phyloP scores from a whole-genome alignment of 2,329 filamentous ascomycete species.

The Fusarium sp. region DNA sequence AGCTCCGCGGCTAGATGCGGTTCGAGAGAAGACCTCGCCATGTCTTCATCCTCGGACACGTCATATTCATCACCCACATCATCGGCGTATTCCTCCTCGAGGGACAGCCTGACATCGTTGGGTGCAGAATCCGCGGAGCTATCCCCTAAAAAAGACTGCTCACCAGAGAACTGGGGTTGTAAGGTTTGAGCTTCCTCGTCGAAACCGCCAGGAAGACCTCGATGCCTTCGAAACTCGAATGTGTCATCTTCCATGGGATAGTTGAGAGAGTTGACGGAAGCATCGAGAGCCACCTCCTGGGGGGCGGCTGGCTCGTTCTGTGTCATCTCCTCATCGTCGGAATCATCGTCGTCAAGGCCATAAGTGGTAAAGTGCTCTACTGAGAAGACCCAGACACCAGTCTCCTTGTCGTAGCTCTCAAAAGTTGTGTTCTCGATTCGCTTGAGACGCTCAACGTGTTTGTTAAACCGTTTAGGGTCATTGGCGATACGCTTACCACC shows the following conservation, averaged over 20 bases:
- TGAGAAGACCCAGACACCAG: conserved; percentile 87
- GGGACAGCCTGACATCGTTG: conserved; percentile 66
- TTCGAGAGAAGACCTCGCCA: conserved; percentile 81
- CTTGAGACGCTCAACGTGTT: conserved; percentile 84
- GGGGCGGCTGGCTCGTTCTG: conserved; percentile 30
- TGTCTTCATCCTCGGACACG: conserved; percentile 73
- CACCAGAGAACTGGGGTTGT: conserved; percentile 64
- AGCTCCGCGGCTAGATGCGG: conserved; percentile 82
- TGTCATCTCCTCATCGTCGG: conserved; percentile 60
- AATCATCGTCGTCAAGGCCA: conserved; percentile 80
- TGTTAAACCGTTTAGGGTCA: conserved; percentile 73
- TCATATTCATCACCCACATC: conserved; percentile 81
- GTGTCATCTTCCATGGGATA: conserved; percentile 62
- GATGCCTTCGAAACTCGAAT: conserved; percentile 63
- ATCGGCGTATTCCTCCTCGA: conserved; percentile 64
- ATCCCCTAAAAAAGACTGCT: conserved; percentile 90
- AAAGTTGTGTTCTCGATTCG: conserved; percentile 84
- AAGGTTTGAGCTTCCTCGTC: conserved; percentile 66
- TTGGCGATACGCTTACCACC: conserved; percentile 60
- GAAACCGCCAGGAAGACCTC: conserved; percentile 81
- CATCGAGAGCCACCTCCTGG: conserved; percentile 31
- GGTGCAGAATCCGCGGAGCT: conserved; percentile 85
- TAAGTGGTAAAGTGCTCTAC: conserved; percentile 99
- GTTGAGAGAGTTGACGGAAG: conserved; percentile 37
- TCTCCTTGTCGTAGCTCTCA: conserved; percentile 78